Conservation (phyloP, 352 stramenopile species). For the Elongisporangium anandrum region DNA sequence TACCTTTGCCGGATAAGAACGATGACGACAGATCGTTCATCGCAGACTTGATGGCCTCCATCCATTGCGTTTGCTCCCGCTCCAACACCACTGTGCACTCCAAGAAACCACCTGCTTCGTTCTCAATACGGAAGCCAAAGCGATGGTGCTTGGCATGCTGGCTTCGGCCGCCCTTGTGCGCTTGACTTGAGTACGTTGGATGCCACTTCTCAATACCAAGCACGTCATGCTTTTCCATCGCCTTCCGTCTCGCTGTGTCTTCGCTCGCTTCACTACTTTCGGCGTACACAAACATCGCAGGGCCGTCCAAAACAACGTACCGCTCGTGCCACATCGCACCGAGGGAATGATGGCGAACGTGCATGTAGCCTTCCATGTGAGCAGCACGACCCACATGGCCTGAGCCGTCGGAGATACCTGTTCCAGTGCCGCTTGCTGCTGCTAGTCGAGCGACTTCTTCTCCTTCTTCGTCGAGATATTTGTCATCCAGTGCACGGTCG, state of each 20-base stretch:
- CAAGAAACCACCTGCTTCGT: slow-evolving; percentile 51
- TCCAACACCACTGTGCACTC: slow-evolving; percentile 35
- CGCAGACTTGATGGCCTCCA: slow-evolving; percentile 15
- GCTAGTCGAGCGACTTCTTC: slow-evolving; percentile 51
- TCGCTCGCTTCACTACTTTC: slow-evolving; percentile 22
- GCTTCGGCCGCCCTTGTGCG: slow-evolving; percentile 12
- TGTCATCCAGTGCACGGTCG: slow-evolving; percentile 51
- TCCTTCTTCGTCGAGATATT: slow-evolving; percentile 51
- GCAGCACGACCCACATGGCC: not conserved
- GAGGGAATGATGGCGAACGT: slow-evolving; percentile 38
- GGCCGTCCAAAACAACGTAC: slow-evolving; percentile 34
- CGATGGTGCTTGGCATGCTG: too few relatives aligned
- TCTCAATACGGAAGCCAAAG: slow-evolving; percentile 50
- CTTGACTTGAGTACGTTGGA: slow-evolving; percentile 23
- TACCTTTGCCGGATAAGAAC: not conserved
- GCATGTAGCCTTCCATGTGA: slow-evolving; percentile 30
- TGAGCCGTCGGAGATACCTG: slow-evolving; percentile 1
- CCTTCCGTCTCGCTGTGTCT: slow-evolving; percentile 6
- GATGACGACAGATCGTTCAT: slow-evolving; percentile 16
- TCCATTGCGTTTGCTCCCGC: slow-evolving; percentile 38
- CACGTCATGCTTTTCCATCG: slow-evolving; percentile 50
- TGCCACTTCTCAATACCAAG: slow-evolving; percentile 48
- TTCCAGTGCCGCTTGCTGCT: slow-evolving; percentile 26
- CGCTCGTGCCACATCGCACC: slow-evolving; percentile 48
- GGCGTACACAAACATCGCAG: slow-evolving; percentile 24